These are phyloP conservation scores for Lathyrus aphaca DNA, from an alignment of 306 rosid species.

Conservation along the genomic window DNA sequence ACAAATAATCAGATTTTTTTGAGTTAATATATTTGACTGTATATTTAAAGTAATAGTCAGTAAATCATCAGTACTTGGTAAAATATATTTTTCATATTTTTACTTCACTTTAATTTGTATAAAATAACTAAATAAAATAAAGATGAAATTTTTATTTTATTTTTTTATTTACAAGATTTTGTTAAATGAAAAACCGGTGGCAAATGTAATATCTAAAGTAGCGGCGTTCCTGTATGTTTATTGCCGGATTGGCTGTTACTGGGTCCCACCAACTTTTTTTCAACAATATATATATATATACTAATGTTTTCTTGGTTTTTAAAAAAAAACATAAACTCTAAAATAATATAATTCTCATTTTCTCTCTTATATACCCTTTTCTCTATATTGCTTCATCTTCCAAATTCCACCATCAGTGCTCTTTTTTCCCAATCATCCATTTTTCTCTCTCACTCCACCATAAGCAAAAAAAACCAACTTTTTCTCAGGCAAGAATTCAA, in stretches of 20 bases:
- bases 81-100: no score
- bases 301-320: background rate
- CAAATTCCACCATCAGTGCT: conserved; percentile 25
- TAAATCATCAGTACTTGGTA: no score
- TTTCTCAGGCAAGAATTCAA: conserved; percentile 53
- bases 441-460: conserved; percentile 2
- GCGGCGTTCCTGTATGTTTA: conserved; percentile 30
- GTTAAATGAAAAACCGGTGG: conserved; percentile 11
- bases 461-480: conserved; percentile 34
- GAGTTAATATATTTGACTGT: no score
- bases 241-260: conserved; percentile 33
- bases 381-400: conserved; percentile 11
- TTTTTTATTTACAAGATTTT: no score
- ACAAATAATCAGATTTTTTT: no score
- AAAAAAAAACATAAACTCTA: no score
- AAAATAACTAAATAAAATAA: no score
- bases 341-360: background rate
- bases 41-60: no score
- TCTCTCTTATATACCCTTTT: conserved; percentile 15
- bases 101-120: no score
- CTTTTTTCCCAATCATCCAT: conserved; percentile 7
- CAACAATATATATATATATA: background rate
- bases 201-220: conserved; percentile 21
- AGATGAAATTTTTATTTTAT: no score
- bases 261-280: conserved; percentile 42